Base-by-base conservation (phyloP, 768 basidiomycete species). In the Rhodotorula babjevae region DNA sequence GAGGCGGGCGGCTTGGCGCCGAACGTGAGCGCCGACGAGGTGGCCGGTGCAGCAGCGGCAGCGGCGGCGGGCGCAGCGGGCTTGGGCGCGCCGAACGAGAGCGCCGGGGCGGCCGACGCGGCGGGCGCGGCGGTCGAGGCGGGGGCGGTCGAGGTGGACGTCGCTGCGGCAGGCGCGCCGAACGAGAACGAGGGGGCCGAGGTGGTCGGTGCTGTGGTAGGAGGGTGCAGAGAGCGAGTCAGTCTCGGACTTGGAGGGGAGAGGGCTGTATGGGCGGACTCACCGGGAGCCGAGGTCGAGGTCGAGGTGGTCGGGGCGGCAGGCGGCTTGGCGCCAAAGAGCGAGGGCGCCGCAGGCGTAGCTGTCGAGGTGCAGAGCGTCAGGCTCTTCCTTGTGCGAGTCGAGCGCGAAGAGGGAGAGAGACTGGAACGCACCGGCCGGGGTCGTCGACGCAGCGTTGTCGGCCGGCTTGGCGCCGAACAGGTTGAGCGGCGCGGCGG, bases 41-140 rank as follows among this genome's bases (percentile, higher is more conserved):
- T 2, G 58, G 67, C 42, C 1, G 67, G 29, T 2, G 71, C 46
- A 9, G 65, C 0, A 47, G 61, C 46, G 14, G 65, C 0, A 47
- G 61, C 40, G 0, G 67, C 42, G 8, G 71, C 46, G 50, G 66
- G 40, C 0, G 71, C 49, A 27, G 61, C 16, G 23, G 63, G 42
- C 18, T 65, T 52, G 23, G 68, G 33, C 46, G 58, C 63, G 65
- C 70, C 64, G n/a, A 63, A 61, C 25, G 58, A 60, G 27, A 63
- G 31, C 25, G 70, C 29, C 2, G 63, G 49, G 3, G 69, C 52
- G 50, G 56, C 4, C 18, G 44, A 46, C 14, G 44, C 18, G 1
- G 61, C 58, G 31, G 61, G 53, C n/a, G 62, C 33, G 15, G 61
- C 29, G 2, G 66, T 10, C 50, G 57, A 40, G 6, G 71, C 36